These are phyloP conservation scores for Coniochaeta ligniaria DNA, from an alignment of 2,329 filamentous ascomycete species.

Conservation along the genomic window DNA sequence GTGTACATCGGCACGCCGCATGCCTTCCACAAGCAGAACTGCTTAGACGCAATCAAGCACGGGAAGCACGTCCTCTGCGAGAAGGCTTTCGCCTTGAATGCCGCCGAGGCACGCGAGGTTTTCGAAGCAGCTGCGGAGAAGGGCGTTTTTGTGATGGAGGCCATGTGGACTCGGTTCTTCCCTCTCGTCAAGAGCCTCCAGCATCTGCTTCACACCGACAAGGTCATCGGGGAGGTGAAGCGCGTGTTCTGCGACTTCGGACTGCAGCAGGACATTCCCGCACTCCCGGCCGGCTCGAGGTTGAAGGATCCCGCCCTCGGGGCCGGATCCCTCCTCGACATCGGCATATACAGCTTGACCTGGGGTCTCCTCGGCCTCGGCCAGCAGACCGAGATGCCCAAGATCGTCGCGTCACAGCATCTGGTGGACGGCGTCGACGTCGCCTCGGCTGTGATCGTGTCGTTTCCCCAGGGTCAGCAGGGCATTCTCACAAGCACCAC, in stretches of 20 bases:
- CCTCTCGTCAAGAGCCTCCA: slow-evolving; percentile 27
- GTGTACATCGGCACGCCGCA: slow-evolving; percentile 39
- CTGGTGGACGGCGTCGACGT: slow-evolving; percentile 26
- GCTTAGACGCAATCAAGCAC: slow-evolving; percentile 31
- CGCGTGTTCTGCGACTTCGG: slow-evolving; percentile 32
- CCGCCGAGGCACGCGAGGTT: slow-evolving; percentile 29
- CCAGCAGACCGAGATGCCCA: slow-evolving; percentile 19
- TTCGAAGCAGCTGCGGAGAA: slow-evolving; percentile 28
- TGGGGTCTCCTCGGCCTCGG: slow-evolving; percentile 43
- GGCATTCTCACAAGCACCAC: slow-evolving; percentile 33
- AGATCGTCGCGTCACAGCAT: slow-evolving; percentile 27
- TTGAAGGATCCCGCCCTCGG: slow-evolving; percentile 80
- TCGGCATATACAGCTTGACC: slow-evolving; percentile 82
- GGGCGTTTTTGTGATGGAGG: slow-evolving; percentile 36
- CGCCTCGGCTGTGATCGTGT: slow-evolving; percentile 28
- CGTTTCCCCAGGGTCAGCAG: slow-evolving; percentile 29
- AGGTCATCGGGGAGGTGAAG: slow-evolving; percentile 28
- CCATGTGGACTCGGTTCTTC: slow-evolving; percentile 37
- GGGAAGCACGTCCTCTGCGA: slow-evolving; percentile 39
- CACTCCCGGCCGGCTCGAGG: slow-evolving; percentile 26
- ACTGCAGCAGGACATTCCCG: slow-evolving; percentile 25
- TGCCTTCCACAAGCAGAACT: slow-evolving; percentile 33
- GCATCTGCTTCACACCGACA: slow-evolving; percentile 28
- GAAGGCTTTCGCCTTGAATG: slow-evolving; percentile 35
- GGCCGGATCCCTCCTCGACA: slow-evolving; percentile 73